Evolutionary conservation across 2,329 filamentous ascomycete genomes (phyloP).

Genomic region (Penicillium sp.): DNA sequence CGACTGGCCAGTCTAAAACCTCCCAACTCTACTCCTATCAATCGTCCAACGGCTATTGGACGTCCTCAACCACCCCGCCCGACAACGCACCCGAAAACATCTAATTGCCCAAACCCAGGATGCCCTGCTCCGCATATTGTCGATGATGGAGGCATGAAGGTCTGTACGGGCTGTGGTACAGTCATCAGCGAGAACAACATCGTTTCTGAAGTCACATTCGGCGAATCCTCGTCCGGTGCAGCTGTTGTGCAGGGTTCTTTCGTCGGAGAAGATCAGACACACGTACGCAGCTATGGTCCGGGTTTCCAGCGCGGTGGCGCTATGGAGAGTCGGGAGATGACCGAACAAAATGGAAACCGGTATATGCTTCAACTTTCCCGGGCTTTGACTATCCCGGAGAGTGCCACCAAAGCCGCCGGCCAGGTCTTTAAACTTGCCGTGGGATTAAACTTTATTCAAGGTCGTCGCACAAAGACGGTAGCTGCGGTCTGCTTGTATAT

Average conservation of each 20-base stretch:
- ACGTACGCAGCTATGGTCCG: constrained; percentile 54
- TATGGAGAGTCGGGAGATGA: constrained; percentile 44
- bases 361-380: constrained; percentile 38
- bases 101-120: constrained; percentile 39
- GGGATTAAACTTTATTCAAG: constrained; percentile 70
- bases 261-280: constrained; percentile 74
- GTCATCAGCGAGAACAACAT: constrained; percentile 81
- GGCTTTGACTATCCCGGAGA: constrained; percentile 45
- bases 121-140: constrained; percentile 41
- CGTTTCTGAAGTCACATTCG: constrained; percentile 83
- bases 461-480: constrained; percentile 74
- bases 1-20: constrained; percentile 36
- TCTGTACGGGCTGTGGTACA: constrained; percentile 76
- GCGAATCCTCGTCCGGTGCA: constrained; percentile 74
- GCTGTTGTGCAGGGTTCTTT: constrained; percentile 86
- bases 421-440: constrained; percentile 70
- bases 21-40: constrained; percentile 32
- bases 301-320: constrained; percentile 42
- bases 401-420: constrained; percentile 56
- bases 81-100: constrained; percentile 32
- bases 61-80: constrained; percentile 26
- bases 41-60: constrained; percentile 29
- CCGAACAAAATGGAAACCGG: constrained; percentile 38
- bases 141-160: constrained; percentile 41
- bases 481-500: constrained; percentile 86